phyloP scores from a whole-genome alignment of 176 grass and related monocot genomes.

The Rhynchospora breviuscula region DNA sequence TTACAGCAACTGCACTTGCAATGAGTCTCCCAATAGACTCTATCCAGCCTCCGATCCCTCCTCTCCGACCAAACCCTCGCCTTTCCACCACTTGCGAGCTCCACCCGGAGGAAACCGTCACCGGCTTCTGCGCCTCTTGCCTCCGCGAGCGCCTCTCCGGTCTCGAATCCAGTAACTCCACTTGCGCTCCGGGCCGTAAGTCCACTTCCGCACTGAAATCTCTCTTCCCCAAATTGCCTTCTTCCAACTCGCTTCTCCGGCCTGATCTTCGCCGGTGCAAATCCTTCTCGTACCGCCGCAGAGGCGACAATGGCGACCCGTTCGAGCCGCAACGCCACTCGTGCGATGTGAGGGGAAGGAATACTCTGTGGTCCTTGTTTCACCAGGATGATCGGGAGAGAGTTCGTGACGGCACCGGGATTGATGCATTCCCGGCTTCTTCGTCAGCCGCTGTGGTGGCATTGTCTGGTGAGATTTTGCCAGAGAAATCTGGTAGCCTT shows the following conservation, averaged over 20 bases:
- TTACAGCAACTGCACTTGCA: neutral
- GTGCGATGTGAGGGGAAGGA: conserved; percentile 79
- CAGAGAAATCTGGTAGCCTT: conserved; percentile 35
- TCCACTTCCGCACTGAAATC: conserved; percentile 83
- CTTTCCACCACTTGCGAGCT: conserved; percentile 70
- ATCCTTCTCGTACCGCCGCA: conserved; percentile 70
- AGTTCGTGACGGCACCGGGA: conserved; percentile 42
- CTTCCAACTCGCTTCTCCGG: conserved; percentile 31
- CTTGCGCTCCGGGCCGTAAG: conserved; percentile 49
- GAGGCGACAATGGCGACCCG: conserved; percentile 28
- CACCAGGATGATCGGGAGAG: conserved; percentile 78
- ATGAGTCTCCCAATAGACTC: conserved; percentile 25
- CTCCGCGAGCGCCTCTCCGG: conserved; percentile 85
- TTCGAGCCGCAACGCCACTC: conserved; percentile 82
- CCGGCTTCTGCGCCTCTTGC: conserved; percentile 85
- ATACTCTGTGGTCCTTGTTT: conserved; percentile 86
- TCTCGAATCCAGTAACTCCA: conserved; percentile 54
- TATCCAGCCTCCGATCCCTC: conserved; percentile 28
- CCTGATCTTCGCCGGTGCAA: conserved; percentile 73
- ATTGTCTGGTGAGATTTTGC: conserved; percentile 31
- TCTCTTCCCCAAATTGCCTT: conserved; percentile 55
- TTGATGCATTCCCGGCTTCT: conserved; percentile 37
- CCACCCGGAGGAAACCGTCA: conserved; percentile 73
- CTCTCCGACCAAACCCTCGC: conserved; percentile 40
- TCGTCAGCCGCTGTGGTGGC: conserved; percentile 32